phyloP scores from a whole-genome alignment of 2,329 filamentous ascomycete species.

The Xylariaceae sp. region DNA sequence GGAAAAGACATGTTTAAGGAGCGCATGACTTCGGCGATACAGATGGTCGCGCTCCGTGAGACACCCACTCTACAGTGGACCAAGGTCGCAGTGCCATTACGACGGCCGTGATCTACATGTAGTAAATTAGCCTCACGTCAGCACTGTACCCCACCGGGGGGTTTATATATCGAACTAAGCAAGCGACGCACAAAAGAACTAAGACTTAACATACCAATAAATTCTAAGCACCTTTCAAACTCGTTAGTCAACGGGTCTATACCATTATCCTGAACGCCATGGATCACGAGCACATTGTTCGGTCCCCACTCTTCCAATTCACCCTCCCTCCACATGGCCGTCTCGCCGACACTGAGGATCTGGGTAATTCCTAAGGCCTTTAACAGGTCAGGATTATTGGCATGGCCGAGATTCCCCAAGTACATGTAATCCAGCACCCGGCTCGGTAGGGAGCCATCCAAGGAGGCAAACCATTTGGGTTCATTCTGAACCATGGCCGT shows the following conservation, averaged over 20 bases:
- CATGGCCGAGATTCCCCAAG: slow-evolving; percentile 88
- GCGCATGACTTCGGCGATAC: slow-evolving; percentile 98
- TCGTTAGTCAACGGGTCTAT: slow-evolving; percentile 89
- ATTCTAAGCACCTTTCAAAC: slow-evolving; percentile 84
- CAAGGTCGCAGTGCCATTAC: slow-evolving; percentile 80
- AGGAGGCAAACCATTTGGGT: slow-evolving; percentile 79
- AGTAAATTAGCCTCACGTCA: slow-evolving; percentile 17
- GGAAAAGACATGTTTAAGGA: slow-evolving; percentile 81
- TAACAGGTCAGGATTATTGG: slow-evolving; percentile 89
- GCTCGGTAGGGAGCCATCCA: slow-evolving; percentile 91
- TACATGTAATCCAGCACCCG: slow-evolving; percentile 94
- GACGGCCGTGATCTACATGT: slow-evolving; percentile 76
- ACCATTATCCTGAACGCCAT: slow-evolving; percentile 93
- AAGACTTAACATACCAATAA: slow-evolving; percentile 73
- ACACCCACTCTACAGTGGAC: slow-evolving; percentile 97
- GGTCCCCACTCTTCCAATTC: slow-evolving; percentile 74
- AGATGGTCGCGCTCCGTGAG: slow-evolving; percentile 93
- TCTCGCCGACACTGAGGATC: slow-evolving; percentile 91
- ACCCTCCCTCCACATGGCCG: slow-evolving; percentile 77
- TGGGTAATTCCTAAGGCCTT: slow-evolving; percentile 81
- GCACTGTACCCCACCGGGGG: no score
- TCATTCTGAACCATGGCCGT: slow-evolving; percentile 61
- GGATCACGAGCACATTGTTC: slow-evolving; percentile 80
- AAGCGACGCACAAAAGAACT: slow-evolving; percentile 15
- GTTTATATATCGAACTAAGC: no score